Percentiles rank a stretch among this genome's conserved stretches.
These are phyloP conservation scores for Trametes cubensis DNA, from an alignment of 768 basidiomycete genomes.

Conservation along the genomic window DNA sequence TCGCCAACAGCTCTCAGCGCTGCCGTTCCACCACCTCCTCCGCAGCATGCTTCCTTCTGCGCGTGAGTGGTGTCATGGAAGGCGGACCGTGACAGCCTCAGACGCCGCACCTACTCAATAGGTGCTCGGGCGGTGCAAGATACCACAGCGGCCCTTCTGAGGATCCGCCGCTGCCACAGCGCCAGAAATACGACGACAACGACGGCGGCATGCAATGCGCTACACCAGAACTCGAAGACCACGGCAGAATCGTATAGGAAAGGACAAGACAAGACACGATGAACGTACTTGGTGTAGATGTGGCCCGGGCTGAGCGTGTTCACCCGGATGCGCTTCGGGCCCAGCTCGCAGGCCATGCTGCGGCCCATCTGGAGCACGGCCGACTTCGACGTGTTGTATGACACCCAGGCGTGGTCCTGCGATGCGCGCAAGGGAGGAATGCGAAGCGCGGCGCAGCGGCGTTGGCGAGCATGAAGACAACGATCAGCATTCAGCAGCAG, in stretches of 20 bases:
- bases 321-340: constrained; percentile 64
- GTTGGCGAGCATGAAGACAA: not conserved
- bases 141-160: no score
- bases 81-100: no score
- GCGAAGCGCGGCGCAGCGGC: not conserved
- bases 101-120: no score
- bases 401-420: constrained; percentile 74
- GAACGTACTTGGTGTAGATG: constrained; percentile 64
- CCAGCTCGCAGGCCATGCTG: constrained; percentile 83
- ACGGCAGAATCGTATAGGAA: not conserved
- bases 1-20: no score
- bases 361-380: constrained; percentile 80
- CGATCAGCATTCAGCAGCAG: not conserved
- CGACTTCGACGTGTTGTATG: constrained; percentile 78
- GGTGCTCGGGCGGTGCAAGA: no score
- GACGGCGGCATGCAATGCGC: not conserved
- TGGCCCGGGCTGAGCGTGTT: constrained; percentile 79
- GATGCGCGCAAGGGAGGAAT: not conserved
- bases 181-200: not conserved
- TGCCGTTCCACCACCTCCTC: not conserved
- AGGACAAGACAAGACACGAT: not conserved
- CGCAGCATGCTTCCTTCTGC: not conserved
- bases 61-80: no score
- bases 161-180: not conserved
- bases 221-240: not conserved